phyloP scores from a whole-genome alignment of 179 eudicot species.

The Silene coronaria region DNA sequence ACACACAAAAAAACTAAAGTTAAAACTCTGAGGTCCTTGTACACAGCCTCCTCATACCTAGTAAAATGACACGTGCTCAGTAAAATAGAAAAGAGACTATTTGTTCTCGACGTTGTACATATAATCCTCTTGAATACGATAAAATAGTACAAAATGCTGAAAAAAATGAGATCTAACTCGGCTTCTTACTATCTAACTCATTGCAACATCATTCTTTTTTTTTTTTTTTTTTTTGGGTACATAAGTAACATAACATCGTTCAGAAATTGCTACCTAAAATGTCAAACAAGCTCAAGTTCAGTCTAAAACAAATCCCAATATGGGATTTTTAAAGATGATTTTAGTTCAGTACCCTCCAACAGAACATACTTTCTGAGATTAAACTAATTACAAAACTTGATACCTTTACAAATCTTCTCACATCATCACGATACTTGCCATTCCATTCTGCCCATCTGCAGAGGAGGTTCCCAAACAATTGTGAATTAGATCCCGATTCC shows the following conservation, averaged over 20 bases:
- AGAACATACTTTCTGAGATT: neutral
- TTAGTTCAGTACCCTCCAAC: neutral
- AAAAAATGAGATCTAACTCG: neutral
- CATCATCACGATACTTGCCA: conserved; percentile 93
- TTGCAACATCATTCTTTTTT: neutral
- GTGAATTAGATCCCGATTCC: neutral
- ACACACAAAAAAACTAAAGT: conserved; percentile 6
- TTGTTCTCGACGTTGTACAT: neutral
- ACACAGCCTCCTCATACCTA: neutral
- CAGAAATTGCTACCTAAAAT: neutral
- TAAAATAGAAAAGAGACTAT: neutral
- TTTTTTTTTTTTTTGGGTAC: neutral
- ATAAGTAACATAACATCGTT: neutral
- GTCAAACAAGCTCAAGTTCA: neutral
- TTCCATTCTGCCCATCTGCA: conserved; percentile 99
- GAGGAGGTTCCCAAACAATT: conserved; percentile 15
- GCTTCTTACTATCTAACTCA: neutral
- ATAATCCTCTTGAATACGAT: conserved; percentile 8
- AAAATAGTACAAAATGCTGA: neutral
- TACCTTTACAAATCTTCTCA: conserved; percentile 90
- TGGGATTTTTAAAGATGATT: neutral
- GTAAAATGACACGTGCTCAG: neutral
- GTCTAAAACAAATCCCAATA: neutral
- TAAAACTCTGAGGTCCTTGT: neutral
- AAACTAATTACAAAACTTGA: neutral